A percentile compares a stretch with the other conserved stretches of the same genome.
Conservation (phyloP, 2,329 filamentous ascomycete species). For the Aspergillus sclerotialis region DNA sequence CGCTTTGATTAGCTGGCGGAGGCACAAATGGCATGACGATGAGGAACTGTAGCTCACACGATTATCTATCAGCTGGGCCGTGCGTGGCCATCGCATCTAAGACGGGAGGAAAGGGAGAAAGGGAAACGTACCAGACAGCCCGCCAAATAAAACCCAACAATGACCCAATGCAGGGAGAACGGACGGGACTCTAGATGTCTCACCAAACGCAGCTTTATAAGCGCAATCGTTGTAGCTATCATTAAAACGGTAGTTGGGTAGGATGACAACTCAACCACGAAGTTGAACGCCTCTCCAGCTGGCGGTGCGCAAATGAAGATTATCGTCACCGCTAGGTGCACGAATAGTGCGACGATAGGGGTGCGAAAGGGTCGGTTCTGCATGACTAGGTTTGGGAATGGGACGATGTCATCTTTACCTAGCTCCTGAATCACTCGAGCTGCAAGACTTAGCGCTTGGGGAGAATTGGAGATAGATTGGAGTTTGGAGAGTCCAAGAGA, state of each 20-base stretch:
- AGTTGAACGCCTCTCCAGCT: constrained; percentile 16
- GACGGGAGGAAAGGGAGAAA: background rate
- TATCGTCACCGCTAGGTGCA: constrained; percentile 13
- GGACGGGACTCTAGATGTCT: constrained; percentile 6
- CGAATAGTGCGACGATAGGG: constrained; percentile 8
- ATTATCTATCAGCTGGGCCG: no score
- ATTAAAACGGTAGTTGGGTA: constrained; percentile 13
- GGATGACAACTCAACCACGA: constrained; percentile 13
- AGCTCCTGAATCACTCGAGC: constrained; percentile 17
- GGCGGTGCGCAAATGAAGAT: constrained; percentile 18
- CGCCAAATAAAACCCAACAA: constrained; percentile 11
- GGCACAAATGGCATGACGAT: constrained; percentile 15
- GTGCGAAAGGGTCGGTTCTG: constrained; percentile 17
- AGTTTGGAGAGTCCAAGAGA: no score
- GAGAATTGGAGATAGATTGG: background rate
- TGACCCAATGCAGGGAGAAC: constrained; percentile 11
- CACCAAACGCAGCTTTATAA: constrained; percentile 10
- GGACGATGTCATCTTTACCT: constrained; percentile 17
- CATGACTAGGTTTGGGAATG: constrained; percentile 16
- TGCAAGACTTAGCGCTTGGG: background rate
- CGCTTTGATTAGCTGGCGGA: constrained; percentile 5
- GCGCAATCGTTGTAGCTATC: constrained; percentile 10
- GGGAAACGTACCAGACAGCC: constrained; percentile 10
- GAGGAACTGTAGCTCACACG: constrained; percentile 8
- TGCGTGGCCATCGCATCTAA: no score